Percentiles rank a stretch among this genome's conserved stretches.
These are phyloP conservation scores for Kwoniella dendrophila DNA, from an alignment of 768 basidiomycete genomes.

Conservation along the genomic window DNA sequence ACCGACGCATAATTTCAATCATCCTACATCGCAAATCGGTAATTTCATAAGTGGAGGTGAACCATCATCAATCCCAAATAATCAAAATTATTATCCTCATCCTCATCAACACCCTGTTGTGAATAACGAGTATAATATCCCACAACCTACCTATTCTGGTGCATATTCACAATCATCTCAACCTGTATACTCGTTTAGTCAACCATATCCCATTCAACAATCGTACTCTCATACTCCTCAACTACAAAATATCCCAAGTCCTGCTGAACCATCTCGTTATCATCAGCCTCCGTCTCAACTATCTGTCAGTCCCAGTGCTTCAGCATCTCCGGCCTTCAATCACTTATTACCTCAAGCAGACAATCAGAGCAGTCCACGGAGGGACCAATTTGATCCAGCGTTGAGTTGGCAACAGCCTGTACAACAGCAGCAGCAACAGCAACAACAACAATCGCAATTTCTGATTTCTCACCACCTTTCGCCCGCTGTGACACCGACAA, in stretches of 20 bases:
- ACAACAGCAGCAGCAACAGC: neutral
- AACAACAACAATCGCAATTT: neutral
- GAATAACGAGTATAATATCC: neutral
- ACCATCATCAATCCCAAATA: neutral
- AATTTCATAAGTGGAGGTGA: slow-evolving; percentile 6
- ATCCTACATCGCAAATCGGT: no score
- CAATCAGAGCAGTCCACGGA: neutral
- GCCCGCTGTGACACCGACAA: slow-evolving; percentile 1
- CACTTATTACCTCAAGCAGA: neutral
- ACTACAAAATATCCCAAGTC: neutral
- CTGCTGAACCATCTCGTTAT: neutral
- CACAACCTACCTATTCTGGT: slow-evolving; percentile 3
- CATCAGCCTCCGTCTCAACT: neutral
- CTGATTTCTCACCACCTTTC: no score
- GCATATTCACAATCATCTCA: neutral
- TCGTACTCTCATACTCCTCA: neutral
- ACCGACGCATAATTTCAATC: no score
- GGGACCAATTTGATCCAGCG: slow-evolving; percentile 15
- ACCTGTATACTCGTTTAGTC: neutral
- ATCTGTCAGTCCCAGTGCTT: neutral
- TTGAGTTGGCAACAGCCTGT: slow-evolving; percentile 2
- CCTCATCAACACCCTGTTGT: slow-evolving; percentile 10
- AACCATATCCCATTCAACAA: neutral
- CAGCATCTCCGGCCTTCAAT: neutral
- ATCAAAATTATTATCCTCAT: slow-evolving; percentile 1